Evolutionary conservation across 192 early-diverging fungal species (phyloP), one percentile per base, ranked within the genome.

Genomic region (Backusella westeae): DNA sequence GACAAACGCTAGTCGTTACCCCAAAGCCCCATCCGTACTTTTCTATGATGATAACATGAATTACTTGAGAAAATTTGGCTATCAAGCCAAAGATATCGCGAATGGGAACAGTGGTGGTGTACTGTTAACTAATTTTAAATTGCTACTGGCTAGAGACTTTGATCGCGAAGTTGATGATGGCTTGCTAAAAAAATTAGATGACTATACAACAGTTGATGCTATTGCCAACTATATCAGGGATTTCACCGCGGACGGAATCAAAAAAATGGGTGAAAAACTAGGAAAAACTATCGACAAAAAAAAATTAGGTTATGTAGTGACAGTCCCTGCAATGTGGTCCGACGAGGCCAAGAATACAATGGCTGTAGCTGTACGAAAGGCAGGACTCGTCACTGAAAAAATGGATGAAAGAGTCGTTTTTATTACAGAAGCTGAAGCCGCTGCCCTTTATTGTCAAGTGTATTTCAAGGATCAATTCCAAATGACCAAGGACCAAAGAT

Each of bases 281-380:
- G 78, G 15, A 78, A 78, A 71, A 76, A 80, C 12, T 75, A 77
- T 23, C 70, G 78, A 67, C 79, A 85, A 44, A 81, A 84, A 35
- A 8, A 17, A 19, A n/a, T n/a, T 59, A 59, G 77, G 84, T 32
- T 83, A 80, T 38, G 71, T 82, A 75, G 49, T 87, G 66, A 87
- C 86, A 1, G 82, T 87, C 0, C 86, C 86, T 35, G 84, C 86
- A 74, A 87, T 85, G 84, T 87, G 86, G 86, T 81, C 84, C 1
- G 86, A 87, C 67, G 66, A 79, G 34, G 86, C 86, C 26, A 87
- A 85, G 77, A 84, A 78, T 6, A 81, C 81, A 44, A 89, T 89
- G 88, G 78, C 85, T 59, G 81, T 84, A 21, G 85, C 86, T 32
- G 85, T 85, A 15, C 81, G 83, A 41, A 75, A 86, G 32, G 88